phyloP scores from a whole-genome alignment of 208 protist species.

The Trypanosoma avium region DNA sequence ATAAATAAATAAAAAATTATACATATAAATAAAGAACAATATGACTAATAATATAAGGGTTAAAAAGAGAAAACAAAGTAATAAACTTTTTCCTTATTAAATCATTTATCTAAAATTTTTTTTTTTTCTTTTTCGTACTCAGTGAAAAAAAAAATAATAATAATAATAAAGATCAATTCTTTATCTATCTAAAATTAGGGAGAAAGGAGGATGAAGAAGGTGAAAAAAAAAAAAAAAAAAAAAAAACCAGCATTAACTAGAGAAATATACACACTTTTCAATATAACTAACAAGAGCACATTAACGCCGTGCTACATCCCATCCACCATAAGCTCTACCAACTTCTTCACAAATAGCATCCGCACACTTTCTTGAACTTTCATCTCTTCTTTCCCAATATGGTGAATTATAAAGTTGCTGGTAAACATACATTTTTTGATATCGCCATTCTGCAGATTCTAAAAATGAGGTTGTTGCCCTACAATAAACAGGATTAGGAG shows the following conservation, averaged over 20 bases:
- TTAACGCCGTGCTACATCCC: not conserved
- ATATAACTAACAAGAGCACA: not conserved
- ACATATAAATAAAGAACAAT: not conserved
- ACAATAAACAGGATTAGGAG: conserved; percentile 31
- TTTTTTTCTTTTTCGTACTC: too few species aligned
- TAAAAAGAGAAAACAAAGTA: too few species aligned
- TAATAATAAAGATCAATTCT: too few species aligned
- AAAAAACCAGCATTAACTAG: not conserved
- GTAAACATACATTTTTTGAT: conserved; percentile 73
- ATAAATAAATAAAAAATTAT: not conserved
- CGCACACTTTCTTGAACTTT: conserved; percentile 17
- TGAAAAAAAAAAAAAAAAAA: not conserved
- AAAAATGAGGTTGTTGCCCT: conserved; percentile 59
- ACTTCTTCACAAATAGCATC: conserved; percentile 22
- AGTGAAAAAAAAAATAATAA: too few species aligned
- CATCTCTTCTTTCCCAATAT: not conserved
- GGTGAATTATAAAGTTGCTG: conserved; percentile 32
- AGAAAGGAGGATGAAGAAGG: not conserved
- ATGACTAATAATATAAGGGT: not conserved
- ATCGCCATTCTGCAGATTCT: conserved; percentile 66
- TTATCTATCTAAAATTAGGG: too few species aligned
- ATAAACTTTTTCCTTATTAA: too few species aligned
- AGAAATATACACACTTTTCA: too few species aligned
- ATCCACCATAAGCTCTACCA: not conserved
- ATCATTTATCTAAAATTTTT: too few species aligned